These are phyloP conservation scores for Aspergillus texensis DNA, from an alignment of 2,329 filamentous ascomycete species.

Conservation along the genomic window DNA sequence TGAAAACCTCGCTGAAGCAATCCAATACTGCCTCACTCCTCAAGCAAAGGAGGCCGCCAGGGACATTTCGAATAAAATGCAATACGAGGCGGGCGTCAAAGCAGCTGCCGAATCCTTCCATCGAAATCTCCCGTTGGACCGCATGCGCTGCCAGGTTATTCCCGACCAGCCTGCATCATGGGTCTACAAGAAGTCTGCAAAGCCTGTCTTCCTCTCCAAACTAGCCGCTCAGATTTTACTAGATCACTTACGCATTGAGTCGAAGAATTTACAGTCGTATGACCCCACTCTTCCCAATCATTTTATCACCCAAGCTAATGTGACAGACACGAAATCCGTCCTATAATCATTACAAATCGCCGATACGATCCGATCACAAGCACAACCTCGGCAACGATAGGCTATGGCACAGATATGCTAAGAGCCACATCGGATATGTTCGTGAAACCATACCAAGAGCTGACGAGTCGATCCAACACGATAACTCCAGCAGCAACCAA, in stretches of 20 bases:
- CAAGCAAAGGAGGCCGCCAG: slow-evolving; percentile 41
- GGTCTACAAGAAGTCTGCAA: slow-evolving; percentile 20
- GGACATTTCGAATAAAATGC: slow-evolving; percentile 43
- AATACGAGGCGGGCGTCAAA: slow-evolving; percentile 45
- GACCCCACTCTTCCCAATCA: not conserved
- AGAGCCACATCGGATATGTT: slow-evolving; percentile 30
- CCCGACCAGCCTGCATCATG: slow-evolving; percentile 33
- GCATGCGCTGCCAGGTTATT: slow-evolving; percentile 30
- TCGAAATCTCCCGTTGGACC: slow-evolving; percentile 30
- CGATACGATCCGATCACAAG: slow-evolving; percentile 39
- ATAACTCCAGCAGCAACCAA: not conserved
- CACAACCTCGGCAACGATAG: slow-evolving; percentile 28
- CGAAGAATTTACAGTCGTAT: slow-evolving; percentile 26
- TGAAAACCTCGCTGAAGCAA: slow-evolving; percentile 50
- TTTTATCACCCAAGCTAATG: not conserved
- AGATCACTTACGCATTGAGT: slow-evolving; percentile 24
- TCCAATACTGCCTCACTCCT: slow-evolving; percentile 46
- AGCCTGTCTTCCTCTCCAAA: slow-evolving; percentile 25
- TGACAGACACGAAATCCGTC: slow-evolving; percentile 29
- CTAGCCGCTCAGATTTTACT: slow-evolving; percentile 28
- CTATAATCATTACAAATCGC: slow-evolving; percentile 37
- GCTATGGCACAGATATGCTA: slow-evolving; percentile 30
- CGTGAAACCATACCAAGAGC: slow-evolving; percentile 33
- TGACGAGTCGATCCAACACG: slow-evolving; percentile 10
- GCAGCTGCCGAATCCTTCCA: slow-evolving; percentile 51